Evolutionary conservation across 352 stramenopile genomes (phyloP), one percentile per base, ranked within the genome.

Genomic region (Phytophthora colocasiae): DNA sequence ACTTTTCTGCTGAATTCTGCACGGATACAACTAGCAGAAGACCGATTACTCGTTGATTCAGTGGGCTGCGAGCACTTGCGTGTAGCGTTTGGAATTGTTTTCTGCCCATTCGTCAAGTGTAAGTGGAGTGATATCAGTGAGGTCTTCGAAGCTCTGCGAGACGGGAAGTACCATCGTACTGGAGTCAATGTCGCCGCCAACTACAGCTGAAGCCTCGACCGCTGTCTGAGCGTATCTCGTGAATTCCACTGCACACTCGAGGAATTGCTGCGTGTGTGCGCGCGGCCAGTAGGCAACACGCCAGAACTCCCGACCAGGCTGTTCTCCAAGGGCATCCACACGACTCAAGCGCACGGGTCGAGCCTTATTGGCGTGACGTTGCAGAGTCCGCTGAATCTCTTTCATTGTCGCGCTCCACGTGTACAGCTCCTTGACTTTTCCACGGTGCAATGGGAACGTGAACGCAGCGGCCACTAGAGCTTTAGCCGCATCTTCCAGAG

Each of bases 401-500:
- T 69, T 61, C 73, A 90, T 71, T 11, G 80, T 86, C 26, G 72
- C 38, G 14, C 58, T 63, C 14, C 63, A 62, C 0, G 79, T 90
- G 66, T 86, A 90, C 6, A 90, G 40, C n/a, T 70, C 67, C 29
- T 73, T 76, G 29, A 68, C 77, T 29, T 63, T 71, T 7, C 67
- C 68, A 17, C 73, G 75, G 56, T 90, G 81, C 19, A 90, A 53
- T 10, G 81, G 81, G 40, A 90, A 90, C 24, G 77, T 85, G 50
- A 80, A 87, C 0, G 80, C 66, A 27, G 79, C 66, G 19, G 80
- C 64, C 5, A 78, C 69, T 6, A 90, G 49, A 48, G 77, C 78
- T 38, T 86, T 89, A 10, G 77, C 80, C n/a, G 81, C 81, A 40
- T 90, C 81, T 4, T 77, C 56, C 36, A 86, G 69, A 1, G 77